Evolutionary conservation across 2,329 filamentous ascomycete genomes (phyloP).

Genomic region (Diaporthe sp.): DNA sequence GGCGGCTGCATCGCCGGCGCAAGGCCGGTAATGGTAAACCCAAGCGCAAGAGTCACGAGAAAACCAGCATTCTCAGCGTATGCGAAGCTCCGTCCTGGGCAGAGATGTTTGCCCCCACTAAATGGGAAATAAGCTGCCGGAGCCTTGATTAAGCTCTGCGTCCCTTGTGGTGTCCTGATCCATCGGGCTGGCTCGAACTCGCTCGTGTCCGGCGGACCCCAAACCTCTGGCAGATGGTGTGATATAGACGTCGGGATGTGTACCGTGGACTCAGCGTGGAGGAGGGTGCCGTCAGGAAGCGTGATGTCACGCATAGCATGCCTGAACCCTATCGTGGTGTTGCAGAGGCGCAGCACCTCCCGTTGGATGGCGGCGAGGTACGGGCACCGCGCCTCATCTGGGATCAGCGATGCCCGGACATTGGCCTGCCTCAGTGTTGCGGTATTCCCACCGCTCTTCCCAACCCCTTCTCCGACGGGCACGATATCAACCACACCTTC

Average conservation of each 20-base stretch:
- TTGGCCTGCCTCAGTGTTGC: not conserved
- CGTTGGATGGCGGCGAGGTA: constrained; percentile 13
- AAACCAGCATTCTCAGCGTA: constrained; percentile 9
- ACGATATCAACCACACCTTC: not conserved
- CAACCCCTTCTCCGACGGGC: not conserved
- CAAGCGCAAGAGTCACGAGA: constrained; percentile 5
- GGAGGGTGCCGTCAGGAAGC: not conserved
- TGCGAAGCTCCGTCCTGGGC: not conserved
- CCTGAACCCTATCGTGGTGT: constrained; percentile 13
- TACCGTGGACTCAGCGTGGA: not conserved
- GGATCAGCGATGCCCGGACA: not conserved
- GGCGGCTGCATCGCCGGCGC: not conserved
- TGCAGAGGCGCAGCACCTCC: constrained; percentile 21
- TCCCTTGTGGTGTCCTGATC: not conserved
- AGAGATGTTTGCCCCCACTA: not conserved
- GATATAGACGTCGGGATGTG: constrained; percentile 4
- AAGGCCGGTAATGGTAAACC: constrained; percentile 6
- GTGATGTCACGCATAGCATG: constrained; percentile 4
- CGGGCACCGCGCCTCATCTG: constrained; percentile 2
- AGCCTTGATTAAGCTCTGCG: not conserved
- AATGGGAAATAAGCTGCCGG: constrained; percentile 5
- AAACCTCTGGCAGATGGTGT: not conserved
- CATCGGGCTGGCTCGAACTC: constrained; percentile 21
- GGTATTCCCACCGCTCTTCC: not conserved
- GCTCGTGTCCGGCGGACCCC: not conserved